Percentiles rank a stretch among this genome's conserved stretches.
Conservation (phyloP, 2,329 filamentous ascomycete species). For the Hypoxylon sp. region DNA sequence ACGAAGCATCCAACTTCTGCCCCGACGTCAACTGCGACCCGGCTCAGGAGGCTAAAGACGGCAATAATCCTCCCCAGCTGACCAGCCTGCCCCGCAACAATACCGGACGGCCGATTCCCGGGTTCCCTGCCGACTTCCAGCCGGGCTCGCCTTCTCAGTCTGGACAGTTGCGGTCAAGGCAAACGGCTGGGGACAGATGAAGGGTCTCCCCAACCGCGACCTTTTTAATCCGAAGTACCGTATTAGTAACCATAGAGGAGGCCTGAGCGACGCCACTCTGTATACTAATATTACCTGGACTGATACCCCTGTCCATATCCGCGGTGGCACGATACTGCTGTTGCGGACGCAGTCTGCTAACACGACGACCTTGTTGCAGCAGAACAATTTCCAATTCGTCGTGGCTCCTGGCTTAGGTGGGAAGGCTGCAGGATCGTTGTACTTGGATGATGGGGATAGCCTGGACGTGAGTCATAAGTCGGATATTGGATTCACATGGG, state of each 20-base stretch:
- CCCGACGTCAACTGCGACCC: constrained; percentile 42
- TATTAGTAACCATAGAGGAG: constrained; percentile 65
- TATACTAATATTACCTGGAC: constrained; percentile 65
- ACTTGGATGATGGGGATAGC: constrained; percentile 63
- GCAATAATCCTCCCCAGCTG: constrained; percentile 61
- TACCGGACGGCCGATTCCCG: constrained; percentile 61
- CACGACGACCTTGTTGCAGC: constrained; percentile 63
- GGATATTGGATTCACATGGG: constrained; percentile 44
- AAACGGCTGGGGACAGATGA: constrained; percentile 52
- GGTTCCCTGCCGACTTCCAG: constrained; percentile 72
- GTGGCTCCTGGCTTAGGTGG: constrained; percentile 64
- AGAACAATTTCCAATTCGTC: constrained; percentile 62
- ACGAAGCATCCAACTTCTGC: constrained; percentile 62
- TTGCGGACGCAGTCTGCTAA: constrained; percentile 64
- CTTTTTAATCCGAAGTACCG: constrained; percentile 70
- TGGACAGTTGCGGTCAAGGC: constrained; percentile 7
- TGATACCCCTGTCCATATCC: constrained; percentile 72
- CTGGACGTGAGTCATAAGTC: constrained; percentile 42
- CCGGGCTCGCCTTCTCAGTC: constrained; percentile 52
- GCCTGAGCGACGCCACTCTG: constrained; percentile 62
- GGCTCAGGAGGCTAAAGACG: constrained; percentile 16
- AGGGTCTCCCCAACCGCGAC: constrained; percentile 69
- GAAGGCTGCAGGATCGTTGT: constrained; percentile 61
- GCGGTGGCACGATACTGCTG: constrained; percentile 72
- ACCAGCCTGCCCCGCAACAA: constrained; percentile 63